Conservation (phyloP, 169 alveolate species). For the Perkinsus olseni region DNA sequence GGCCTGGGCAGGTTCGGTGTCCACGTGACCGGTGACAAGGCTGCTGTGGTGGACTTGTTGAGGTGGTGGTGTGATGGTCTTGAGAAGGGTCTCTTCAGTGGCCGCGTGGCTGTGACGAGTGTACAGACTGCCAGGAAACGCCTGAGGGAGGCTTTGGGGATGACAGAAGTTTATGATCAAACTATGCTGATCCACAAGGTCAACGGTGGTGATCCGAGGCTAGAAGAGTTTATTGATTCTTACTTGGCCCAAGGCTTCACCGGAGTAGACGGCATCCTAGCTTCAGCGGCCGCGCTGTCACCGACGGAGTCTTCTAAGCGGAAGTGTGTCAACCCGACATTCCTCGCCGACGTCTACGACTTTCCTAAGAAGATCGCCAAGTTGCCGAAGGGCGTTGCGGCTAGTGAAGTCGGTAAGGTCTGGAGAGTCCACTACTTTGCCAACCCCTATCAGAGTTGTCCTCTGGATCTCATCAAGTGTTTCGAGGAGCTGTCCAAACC, state of each 20-base stretch:
- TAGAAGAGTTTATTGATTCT: too few species aligned
- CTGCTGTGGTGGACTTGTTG: not conserved
- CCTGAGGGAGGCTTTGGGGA: not conserved
- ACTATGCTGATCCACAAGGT: too few species aligned
- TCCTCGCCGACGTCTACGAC: not conserved
- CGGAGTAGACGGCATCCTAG: not conserved
- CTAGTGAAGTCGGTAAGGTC: not conserved
- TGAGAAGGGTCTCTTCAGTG: not conserved
- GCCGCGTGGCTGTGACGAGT: not conserved
- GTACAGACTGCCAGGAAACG: not conserved
- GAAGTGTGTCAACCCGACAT: not conserved
- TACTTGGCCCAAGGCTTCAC: not conserved
- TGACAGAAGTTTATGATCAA: too few species aligned
- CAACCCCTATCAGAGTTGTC: not conserved
- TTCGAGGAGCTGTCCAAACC: not conserved
- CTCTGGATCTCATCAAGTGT: not conserved
- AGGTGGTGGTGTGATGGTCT: not conserved
- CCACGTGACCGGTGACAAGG: not conserved
- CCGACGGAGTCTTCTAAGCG: not conserved
- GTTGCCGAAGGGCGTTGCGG: not conserved
- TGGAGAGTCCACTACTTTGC: not conserved
- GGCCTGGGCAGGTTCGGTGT: not conserved
- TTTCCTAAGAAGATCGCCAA: not conserved
- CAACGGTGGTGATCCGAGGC: too few species aligned
- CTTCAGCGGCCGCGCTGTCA: not conserved